Base-by-base conservation (phyloP, 2,329 filamentous ascomycete genomes). In the Exophiala dermatitidis region DNA sequence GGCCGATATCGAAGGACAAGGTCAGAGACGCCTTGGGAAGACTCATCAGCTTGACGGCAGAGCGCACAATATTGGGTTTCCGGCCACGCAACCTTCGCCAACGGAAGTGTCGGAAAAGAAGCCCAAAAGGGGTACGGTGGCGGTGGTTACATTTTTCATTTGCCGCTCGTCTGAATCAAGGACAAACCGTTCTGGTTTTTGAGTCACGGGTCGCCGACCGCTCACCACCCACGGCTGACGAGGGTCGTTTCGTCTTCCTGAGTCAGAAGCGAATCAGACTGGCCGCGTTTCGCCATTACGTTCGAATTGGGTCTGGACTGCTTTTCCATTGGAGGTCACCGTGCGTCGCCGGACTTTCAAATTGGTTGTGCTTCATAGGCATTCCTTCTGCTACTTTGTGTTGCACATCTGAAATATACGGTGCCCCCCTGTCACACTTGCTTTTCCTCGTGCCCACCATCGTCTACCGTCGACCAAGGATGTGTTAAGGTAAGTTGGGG, bases 261-360 rank as follows among this genome's bases (percentile, higher is more conserved):
- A 19, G 19, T 44, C 10, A 8, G 46, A 52, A 55, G 55, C 58
- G 55, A 60, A 60, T 58, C 50, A 54, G 52, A 48, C 58, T 56
- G 51, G 28, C 46, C 52, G 49, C 54, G 58, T 58, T 58, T 60
- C 49, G 53, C 30, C 31, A 51, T 31, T 41, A 42, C 32, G 53
- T 50, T 10, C 26, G 43, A 10, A 38, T 3, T 12, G 54, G 45
- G 47, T 19, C 40, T 52, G 48, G 48, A 37, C 46, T 41, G 5
- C 12, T 38, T n/a, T 38, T n/a, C 56, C 38, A 48, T 52, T 50
- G 49, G 53, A 36, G 31, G 41, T 26, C 32, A 33, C 43, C 10
- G 31, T 50, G 31, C 43, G 34, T 19, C 46, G 43, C 48, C 30
- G 46, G 44, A 48, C 44, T 37, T 43, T 5, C 32, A 50, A 50